Base-by-base conservation (phyloP, 129 eudicot species). In the Escallonia rubra region DNA sequence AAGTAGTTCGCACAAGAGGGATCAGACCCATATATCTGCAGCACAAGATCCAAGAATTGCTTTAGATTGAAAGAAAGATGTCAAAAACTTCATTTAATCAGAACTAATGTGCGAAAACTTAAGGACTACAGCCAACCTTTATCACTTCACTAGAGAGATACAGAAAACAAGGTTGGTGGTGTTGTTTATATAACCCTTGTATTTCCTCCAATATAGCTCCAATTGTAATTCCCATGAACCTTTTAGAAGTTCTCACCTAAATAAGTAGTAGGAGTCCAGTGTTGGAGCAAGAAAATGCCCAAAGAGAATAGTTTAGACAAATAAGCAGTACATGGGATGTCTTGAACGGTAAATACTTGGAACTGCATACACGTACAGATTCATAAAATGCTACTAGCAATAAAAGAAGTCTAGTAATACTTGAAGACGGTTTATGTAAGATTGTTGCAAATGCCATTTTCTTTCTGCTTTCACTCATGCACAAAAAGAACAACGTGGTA, bases 151-250 rank as follows among this genome's bases (percentile, higher is more conserved):
- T 94, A 59, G 99, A 90, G 57, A 94, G 89, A 76, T 94, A 94
- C 59, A 94, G 85, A 77, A 94, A 94, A 77, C 99, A 94, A 14
- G 99, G 85, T 69, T 94, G 99, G 69, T 86, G 97, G 77, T 94
- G 99, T 53, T 94, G 93, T 61, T 76, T 80, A 80, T 87, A 94
- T 55, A 94, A 69, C 63, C 78, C 96, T 73, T 94, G 97, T 78
- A 94, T 90, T 86, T 94, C 99, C 82, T 85, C 99, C 57, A 94
- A 90, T 81, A 94, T 94, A 63, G 84, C 99, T 67, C 99, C 99
- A 79, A 94, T 81, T 79, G 99, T 94, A 63, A 94, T 77, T 73
- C 96, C 99, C 99, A 94, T 94, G 63, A 72, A 87, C 63, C 90
- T 78, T 65, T 88, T 91, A 59, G 97, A 94, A 52, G 97, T 94